phyloP scores from a whole-genome alignment of 148 eudicot species.

The Arbutus unedo region DNA sequence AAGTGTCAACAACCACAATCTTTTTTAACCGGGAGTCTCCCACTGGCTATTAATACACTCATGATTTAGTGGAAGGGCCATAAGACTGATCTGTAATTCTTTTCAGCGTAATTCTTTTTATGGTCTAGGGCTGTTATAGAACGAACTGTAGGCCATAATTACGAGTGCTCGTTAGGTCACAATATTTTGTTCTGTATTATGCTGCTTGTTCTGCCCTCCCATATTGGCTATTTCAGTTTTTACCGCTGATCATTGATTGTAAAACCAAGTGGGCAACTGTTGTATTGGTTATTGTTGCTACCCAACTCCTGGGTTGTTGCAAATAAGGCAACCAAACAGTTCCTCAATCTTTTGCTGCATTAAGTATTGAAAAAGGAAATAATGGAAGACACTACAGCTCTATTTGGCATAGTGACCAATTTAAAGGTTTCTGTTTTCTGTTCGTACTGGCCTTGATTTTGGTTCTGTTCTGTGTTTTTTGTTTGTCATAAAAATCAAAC shows the following conservation, averaged over 20 bases:
- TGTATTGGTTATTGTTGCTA: background rate
- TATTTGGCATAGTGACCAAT: background rate
- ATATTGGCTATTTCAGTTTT: background rate
- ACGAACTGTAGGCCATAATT: background rate
- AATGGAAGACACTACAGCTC: background rate
- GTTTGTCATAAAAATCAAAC: background rate
- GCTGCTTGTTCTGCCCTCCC: no score
- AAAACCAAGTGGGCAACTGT: background rate
- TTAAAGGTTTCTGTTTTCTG: background rate
- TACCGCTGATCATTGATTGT: background rate
- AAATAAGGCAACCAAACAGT: background rate
- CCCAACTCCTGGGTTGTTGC: background rate
- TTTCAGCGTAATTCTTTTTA: slow-evolving; percentile 13
- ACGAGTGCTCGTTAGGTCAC: background rate
- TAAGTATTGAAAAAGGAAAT: background rate
- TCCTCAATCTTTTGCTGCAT: background rate
- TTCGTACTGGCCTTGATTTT: background rate
- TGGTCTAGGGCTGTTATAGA: background rate
- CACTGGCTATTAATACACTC: background rate
- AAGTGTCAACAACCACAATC: background rate
- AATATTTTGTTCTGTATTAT: background rate
- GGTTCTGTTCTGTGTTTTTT: background rate
- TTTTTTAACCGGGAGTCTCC: background rate
- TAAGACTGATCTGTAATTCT: slow-evolving; percentile 4
- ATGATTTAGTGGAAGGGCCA: background rate